Evolutionary conservation across 1,284 basidiomycete genomes (phyloP).

Genomic region (Rhizopogon parksii): DNA sequence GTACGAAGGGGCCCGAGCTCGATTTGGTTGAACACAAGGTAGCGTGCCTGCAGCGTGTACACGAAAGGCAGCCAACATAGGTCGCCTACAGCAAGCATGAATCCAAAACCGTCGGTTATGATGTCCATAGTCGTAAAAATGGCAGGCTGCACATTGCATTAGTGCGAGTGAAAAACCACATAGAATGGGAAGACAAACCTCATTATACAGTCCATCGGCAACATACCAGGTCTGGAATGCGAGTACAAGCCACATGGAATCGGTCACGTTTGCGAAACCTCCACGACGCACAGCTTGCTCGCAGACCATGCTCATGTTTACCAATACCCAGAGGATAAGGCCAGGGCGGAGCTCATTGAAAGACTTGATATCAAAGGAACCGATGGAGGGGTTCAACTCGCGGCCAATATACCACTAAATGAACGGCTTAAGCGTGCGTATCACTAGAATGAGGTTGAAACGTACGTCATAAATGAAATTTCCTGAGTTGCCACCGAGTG

Average conservation of each 20-base stretch:
- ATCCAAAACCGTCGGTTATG: slow-evolving; percentile 95
- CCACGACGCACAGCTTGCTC: slow-evolving; percentile 80
- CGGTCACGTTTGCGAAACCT: slow-evolving; percentile 66
- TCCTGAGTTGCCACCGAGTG: slow-evolving; percentile 88
- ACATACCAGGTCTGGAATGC: slow-evolving; percentile 88
- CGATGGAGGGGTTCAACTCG: slow-evolving; percentile 87
- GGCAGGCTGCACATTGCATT: slow-evolving; percentile 45
- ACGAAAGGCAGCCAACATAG: slow-evolving; percentile 93
- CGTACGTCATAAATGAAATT: slow-evolving; percentile 87
- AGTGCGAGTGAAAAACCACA: background rate
- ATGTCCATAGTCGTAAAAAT: slow-evolving; percentile 98
- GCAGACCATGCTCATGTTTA: slow-evolving; percentile 89
- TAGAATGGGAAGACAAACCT: slow-evolving; percentile 44
- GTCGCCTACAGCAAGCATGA: slow-evolving; percentile 96
- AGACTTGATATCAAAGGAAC: slow-evolving; percentile 90
- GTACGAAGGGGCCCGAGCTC: slow-evolving; percentile 69
- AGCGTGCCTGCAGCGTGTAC: slow-evolving; percentile 92
- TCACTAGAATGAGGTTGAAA: slow-evolving; percentile 7
- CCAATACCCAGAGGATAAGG: slow-evolving; percentile 89
- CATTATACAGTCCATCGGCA: slow-evolving; percentile 81
- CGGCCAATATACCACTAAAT: slow-evolving; percentile 94
- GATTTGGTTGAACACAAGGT: slow-evolving; percentile 82
- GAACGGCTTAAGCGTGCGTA: background rate
- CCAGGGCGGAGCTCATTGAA: slow-evolving; percentile 97
- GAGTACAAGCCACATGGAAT: slow-evolving; percentile 89